Evolutionary conservation across 345 rosid species (phyloP), one percentile per base, ranked within the genome.

Genomic region (Lepidium aucheri): DNA sequence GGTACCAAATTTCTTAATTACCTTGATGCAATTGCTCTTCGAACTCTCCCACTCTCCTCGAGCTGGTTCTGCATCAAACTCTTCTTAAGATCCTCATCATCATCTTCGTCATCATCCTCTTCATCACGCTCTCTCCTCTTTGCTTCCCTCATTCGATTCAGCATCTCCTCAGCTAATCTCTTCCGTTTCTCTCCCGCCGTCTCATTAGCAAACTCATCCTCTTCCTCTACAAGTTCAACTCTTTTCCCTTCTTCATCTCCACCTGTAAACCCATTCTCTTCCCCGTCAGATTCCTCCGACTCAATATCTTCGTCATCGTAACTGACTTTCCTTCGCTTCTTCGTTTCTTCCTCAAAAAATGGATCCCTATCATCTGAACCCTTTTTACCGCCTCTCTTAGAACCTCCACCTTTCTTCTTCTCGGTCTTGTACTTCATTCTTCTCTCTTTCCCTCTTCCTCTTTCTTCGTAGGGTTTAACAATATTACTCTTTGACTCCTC

Each of bases 21-120:
- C 99, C 95, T 86, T 3, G 92, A 91, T 63, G 97, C 90, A 60
- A 95, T 58, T 32, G 52, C 78, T 78, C 86, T 83, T 62, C 88
- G 81, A 71, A 80, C 77, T 46, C 99, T 69, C 10, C 98, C 99
- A 74, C 88, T 89, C 11, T 89, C 98, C 74, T 89, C 96, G 6
- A 80, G 83, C 85, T 95, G 99, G 73, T 86, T 84, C 81, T 87
- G 80, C 83, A 84, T 80, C 90, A 95, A 75, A 60, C 75, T 74
- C 71, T 79, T 81, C 3, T 76, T 83, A 9, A 91, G 75, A 42
- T 54, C 51, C 4, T 85, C 97, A 56, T 59, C 78, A 28, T 85
- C 97, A 12, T 61, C 78, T 45, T 85, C 89, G 2, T 74, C 79
- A 0, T 65, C 84, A 1, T 60, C 87, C 54, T 63, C 80, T 49